phyloP scores from a whole-genome alignment of 768 basidiomycete genomes.

The Hirschioporus abietinus region DNA sequence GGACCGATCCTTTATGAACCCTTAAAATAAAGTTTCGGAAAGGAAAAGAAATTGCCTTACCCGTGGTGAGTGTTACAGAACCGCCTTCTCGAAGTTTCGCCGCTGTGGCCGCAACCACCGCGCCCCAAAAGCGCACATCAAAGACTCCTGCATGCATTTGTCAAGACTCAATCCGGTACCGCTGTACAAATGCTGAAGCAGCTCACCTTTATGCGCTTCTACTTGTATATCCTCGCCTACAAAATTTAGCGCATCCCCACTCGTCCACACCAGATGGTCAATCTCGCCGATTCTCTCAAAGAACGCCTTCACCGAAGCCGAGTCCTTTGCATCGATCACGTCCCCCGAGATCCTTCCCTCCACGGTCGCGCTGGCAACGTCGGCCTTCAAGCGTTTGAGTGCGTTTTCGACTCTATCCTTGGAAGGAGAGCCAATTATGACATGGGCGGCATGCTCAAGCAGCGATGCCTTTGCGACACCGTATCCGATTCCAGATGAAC shows the following conservation, averaged over 20 bases:
- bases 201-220: too few relatives aligned
- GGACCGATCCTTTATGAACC: too few relatives aligned
- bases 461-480: slow-evolving; percentile 9
- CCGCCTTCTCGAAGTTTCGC: too few relatives aligned
- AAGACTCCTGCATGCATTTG: slow-evolving; percentile 1
- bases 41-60: too few relatives aligned
- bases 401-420: slow-evolving; percentile 6
- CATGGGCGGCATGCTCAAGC: slow-evolving; percentile 3
- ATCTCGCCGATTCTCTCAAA: slow-evolving; percentile 8
- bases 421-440: slow-evolving; percentile 10
- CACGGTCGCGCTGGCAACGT: neutral
- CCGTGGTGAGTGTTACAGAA: too few relatives aligned
- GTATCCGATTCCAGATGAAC: slow-evolving; percentile 12
- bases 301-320: slow-evolving; percentile 6
- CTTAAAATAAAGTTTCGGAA: too few relatives aligned
- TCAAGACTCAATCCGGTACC: too few relatives aligned
- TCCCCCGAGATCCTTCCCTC: slow-evolving; percentile 7
- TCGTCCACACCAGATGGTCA: slow-evolving; percentile 14
- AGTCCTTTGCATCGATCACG: slow-evolving; percentile 7
- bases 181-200: too few relatives aligned
- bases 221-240: too few relatives aligned
- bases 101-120: too few relatives aligned
- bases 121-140: too few relatives aligned
- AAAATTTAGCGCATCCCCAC: slow-evolving; percentile 7
- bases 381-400: slow-evolving; percentile 1